Evolutionary conservation across 495 filamentous ascomycete species (phyloP), one percentile per base, ranked within the genome.

Genomic region (Podospora bellae-mahoneyi): DNA sequence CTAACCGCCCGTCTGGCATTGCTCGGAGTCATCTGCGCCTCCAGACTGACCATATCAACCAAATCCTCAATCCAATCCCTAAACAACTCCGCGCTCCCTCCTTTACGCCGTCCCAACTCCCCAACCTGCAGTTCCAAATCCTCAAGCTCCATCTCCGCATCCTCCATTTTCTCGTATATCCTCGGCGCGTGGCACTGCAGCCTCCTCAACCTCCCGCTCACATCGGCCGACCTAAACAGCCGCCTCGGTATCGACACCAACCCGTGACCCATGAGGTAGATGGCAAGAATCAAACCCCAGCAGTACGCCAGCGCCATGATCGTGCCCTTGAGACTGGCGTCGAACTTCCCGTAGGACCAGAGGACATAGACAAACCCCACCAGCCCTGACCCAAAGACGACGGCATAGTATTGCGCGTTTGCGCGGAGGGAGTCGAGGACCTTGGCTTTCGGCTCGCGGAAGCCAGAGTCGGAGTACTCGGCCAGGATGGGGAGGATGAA

Each of bases 231-330:
- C 59, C 88, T 86, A 74, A 93, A 89, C 1, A 99, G 78, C 19
- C 85, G 85, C 71, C 94, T 85, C 5, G 95, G 95, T 60, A 98
- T 90, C 15, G 95, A 90, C 56, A 99, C 95, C 53, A 98, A 82
- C 10, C 95, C 95, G 72, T 99, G 94, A 6, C 95, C 95, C 95
- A 99, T 97, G 23, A 99, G 84, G 74, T 94, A 97, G 66, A 98
- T 97, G 18, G 93, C 95, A 66, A 97, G 82, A 3, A 92, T 81
- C 71, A 99, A 83, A 69, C 93, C 92, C 90, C 93, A 98, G 70
- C 92, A 90, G 78, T 99, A 97, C 39, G 93, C 93, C 64, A 97
- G 81, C 26, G 95, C 95, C 89, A 99, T 95, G 69, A 95, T 84
- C 30, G 96, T 81, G 57, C 87, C 89, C 80, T 96, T 95, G 64